phyloP scores from a whole-genome alignment of 2,329 filamentous ascomycete genomes.

The Ceratocystis cubensis region DNA sequence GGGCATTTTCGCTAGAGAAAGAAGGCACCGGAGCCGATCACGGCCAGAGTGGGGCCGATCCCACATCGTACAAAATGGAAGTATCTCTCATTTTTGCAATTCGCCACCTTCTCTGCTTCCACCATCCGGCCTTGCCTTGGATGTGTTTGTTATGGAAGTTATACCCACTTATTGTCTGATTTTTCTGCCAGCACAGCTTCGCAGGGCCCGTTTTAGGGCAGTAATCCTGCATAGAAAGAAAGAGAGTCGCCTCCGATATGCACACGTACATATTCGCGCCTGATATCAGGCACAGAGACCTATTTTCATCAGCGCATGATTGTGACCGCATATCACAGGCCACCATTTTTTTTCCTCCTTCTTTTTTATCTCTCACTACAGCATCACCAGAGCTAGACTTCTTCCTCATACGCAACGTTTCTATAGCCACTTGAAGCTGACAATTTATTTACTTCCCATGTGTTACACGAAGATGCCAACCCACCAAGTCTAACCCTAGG shows the following conservation, averaged over 20 bases:
- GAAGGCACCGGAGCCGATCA: background rate
- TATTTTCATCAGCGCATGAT: background rate
- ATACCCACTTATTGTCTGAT: background rate
- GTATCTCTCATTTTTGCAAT: too few species aligned
- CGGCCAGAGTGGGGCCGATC: background rate
- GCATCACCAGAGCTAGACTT: too few species aligned
- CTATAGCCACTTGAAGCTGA: background rate
- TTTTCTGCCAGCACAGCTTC: background rate
- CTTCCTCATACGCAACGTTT: background rate
- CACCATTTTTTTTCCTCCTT: background rate
- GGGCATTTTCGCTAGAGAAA: background rate
- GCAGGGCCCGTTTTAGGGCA: background rate
- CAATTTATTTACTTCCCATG: background rate
- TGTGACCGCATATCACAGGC: background rate
- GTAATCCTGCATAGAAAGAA: background rate
- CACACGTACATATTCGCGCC: background rate
- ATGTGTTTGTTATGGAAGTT: background rate
- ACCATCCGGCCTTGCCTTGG: background rate
- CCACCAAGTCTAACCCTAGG: background rate
- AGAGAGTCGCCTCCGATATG: background rate
- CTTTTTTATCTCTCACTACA: background rate
- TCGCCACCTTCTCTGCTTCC: background rate
- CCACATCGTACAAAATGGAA: too few species aligned
- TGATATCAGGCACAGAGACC: background rate
- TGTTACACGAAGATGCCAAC: background rate